Base-by-base conservation (phyloP, 495 filamentous ascomycete genomes). In the Lasiosphaeria ovina region DNA sequence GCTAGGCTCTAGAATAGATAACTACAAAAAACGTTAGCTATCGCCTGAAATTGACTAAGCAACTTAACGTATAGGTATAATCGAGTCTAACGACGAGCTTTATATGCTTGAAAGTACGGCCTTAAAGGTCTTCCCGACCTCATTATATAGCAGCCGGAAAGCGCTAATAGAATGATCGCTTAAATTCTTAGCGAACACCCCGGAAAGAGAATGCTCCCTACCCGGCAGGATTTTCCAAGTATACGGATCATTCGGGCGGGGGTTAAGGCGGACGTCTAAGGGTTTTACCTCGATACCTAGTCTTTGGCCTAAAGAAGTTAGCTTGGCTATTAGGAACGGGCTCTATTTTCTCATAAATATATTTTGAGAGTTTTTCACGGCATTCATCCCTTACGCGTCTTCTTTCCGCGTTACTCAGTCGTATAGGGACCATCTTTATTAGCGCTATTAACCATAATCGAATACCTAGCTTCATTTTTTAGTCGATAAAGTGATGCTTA, bases 361-460 rank as follows among this genome's bases (percentile, higher is more conserved):
- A 32, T 54, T 54, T 16, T 35, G 51, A 54, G 12, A 54, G 51
- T 16, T 54, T 54, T 14, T 54, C 33, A 34, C 24, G 51, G 51
- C 51, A 54, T 32, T 54, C 33, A 14, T 54, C 51, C 51, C 51
- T 54, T 35, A 17, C 33, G 3, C 11, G 33, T 12, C 24, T 4
- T 54, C 51, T 9, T 34, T 35, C 24, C 24, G 51, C 33, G 35
- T 54, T 54, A 11, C 51, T 54, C 33, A 6, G 11, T 54, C 51
- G 24, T 35, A 16, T 54, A 34, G 51, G 33, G 24, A 32, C 6
- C 33, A 54, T 54, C 33, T 54, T 35, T 10, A 10, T 54, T 50
- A n/a, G n/a, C n/a, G n/a, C n/a, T n/a, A n/a, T n/a, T n/a, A n/a
- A n/a, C n/a, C n/a, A n/a, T n/a, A n/a, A n/a, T n/a, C n/a, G n/a